These are phyloP conservation scores for Purpureocillium takamizusanense DNA, from an alignment of 2,329 filamentous ascomycete species.

Conservation along the genomic window DNA sequence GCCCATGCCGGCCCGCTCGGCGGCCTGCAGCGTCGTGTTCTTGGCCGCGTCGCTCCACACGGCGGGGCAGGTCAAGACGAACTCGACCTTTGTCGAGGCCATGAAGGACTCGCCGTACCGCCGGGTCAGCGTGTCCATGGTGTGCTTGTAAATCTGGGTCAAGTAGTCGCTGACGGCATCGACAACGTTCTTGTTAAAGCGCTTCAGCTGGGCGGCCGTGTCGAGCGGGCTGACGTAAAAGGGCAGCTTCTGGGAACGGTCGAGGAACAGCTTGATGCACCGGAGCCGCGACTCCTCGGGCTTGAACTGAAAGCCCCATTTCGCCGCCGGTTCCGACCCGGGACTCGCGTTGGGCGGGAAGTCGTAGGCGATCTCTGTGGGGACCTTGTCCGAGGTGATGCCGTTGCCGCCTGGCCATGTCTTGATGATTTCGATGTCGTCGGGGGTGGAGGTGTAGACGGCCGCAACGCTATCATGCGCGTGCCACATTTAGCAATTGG, in stretches of 20 bases:
- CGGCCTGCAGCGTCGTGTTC: slow-evolving; percentile 69
- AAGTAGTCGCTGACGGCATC: slow-evolving; percentile 76
- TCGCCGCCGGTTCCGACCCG: slow-evolving; percentile 40
- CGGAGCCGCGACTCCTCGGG: slow-evolving; percentile 67
- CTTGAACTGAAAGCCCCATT: slow-evolving; percentile 80
- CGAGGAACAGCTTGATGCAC: slow-evolving; percentile 79
- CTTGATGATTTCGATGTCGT: slow-evolving; percentile 78
- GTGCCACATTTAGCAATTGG: too few relatives aligned
- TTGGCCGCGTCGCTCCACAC: slow-evolving; percentile 84
- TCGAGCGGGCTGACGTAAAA: slow-evolving; percentile 73
- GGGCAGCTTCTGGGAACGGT: slow-evolving; percentile 70
- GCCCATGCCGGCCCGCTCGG: slow-evolving; percentile 72
- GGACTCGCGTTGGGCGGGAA: slow-evolving; percentile 17
- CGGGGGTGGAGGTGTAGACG: slow-evolving; percentile 65
- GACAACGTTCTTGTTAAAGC: slow-evolving; percentile 66
- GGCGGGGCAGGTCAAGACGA: slow-evolving; percentile 72
- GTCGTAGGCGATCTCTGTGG: slow-evolving; percentile 65
- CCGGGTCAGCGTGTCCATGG: slow-evolving; percentile 66
- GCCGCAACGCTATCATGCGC: slow-evolving; percentile 46
- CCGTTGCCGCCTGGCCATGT: slow-evolving; percentile 77
- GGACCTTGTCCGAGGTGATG: slow-evolving; percentile 82
- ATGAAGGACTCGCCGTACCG: slow-evolving; percentile 74
- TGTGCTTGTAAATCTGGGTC: slow-evolving; percentile 66
- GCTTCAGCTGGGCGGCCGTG: slow-evolving; percentile 66
- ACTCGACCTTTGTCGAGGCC: slow-evolving; percentile 65